Evolutionary conservation across 768 basidiomycete genomes (phyloP), one percentile per base, ranked within the genome.

Genomic region (Amanita jacksonii): DNA sequence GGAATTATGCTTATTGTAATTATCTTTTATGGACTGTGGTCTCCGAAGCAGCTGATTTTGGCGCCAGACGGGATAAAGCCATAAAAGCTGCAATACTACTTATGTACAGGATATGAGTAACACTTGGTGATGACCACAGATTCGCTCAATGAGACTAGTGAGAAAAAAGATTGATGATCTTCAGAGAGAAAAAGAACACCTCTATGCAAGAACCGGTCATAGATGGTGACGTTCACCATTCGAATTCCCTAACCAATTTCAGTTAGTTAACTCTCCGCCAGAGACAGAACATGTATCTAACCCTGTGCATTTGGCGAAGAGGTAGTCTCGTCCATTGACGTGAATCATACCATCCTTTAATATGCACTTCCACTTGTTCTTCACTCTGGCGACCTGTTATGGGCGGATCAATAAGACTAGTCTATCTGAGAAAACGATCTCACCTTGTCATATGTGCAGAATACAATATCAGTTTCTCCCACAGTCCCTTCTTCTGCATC

Each of bases 351-450:
- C 96, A 52, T 98, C 96, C 64, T 96, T 96, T 41, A 99, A 73
- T 18, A 89, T 81, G 48, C 92, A 93, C 70, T 98, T 99, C 96
- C 96, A 99, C 68, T 98, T 99, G 68, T 96, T 98, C 68, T 98
- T 99, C 19, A 98, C 94, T n/a, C 96, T 76, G 34, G 93, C 91
- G 27, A 98, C 94, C 93, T 98, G 52, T 23, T 24, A 33, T 13
- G 30, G n/a, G n/a, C n/a, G n/a, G n/a, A 39, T 15, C 36, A 47
- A 12, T 16, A 50, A 49, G 42, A 24, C 34, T 20, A 45, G 45
- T 13, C 39, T 48, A 13, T 51, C 51, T 20, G 10, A 16, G 19
- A 34, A 49, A n/a, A 45, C 22, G 8, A 41, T 19, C 70, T 31
- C 45, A 90, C 94, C 80, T 98, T 98, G 61, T 99, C 96, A 59